Conservation (phyloP, 768 basidiomycete genomes). For the Xanthoconium purpureum region DNA sequence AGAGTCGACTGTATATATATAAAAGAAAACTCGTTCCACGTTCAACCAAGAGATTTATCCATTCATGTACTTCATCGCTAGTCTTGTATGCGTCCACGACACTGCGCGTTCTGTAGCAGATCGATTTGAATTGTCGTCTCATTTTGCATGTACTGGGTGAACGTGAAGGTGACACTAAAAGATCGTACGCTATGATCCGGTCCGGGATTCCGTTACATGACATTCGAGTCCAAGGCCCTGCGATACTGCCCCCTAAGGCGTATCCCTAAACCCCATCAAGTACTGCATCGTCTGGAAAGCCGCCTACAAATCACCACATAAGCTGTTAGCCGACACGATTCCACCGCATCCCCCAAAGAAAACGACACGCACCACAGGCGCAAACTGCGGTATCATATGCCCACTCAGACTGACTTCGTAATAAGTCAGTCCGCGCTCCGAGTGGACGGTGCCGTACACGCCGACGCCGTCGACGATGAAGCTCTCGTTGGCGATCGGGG, state of each 20-base stretch:
- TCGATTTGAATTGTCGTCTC: too few species aligned
- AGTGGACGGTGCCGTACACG: constrained; percentile 59
- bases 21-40: too few species aligned
- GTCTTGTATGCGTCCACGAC: not conserved
- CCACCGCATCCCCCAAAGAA: not conserved
- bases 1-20: too few species aligned
- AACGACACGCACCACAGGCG: constrained; percentile 45
- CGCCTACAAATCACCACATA: constrained; percentile 40
- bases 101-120: not conserved
- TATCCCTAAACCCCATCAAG: constrained; percentile 59
- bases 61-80: too few species aligned
- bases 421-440: constrained; percentile 66
- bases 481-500: constrained; percentile 59
- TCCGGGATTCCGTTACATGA: too few species aligned
- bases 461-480: constrained; percentile 72
- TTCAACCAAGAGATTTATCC: too few species aligned
- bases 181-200: too few species aligned
- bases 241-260: constrained; percentile 24
- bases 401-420: constrained; percentile 66
- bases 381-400: constrained; percentile 74
- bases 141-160: too few species aligned
- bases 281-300: constrained; percentile 69
- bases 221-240: too few species aligned
- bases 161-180: too few species aligned
- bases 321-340: not conserved